Evolutionary conservation across 2,329 filamentous ascomycete species (phyloP).

Genomic region (Camptophora hylomeconis): DNA sequence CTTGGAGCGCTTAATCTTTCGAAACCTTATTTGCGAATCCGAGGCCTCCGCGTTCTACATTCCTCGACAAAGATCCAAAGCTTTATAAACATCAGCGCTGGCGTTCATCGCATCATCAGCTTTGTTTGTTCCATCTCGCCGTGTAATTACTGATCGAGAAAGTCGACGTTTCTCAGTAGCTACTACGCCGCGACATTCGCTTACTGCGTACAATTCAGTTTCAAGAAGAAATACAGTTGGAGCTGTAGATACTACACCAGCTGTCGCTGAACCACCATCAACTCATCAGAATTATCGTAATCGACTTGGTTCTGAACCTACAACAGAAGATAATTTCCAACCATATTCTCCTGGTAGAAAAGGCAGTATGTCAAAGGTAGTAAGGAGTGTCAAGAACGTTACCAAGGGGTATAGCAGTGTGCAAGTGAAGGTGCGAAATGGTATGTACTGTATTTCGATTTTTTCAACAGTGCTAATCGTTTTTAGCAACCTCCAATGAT

Average conservation of each 20-base stretch:
- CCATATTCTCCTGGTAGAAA: conserved; percentile 9
- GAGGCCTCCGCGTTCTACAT: too few relatives aligned
- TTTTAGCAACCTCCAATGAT: conserved; percentile 87
- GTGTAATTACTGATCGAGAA: conserved; percentile 14
- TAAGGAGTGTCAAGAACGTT: conserved; percentile 96
- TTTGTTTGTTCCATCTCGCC: conserved; percentile 11
- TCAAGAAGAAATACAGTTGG: conserved; percentile 13
- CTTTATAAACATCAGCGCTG: too few relatives aligned
- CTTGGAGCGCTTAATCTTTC: too few relatives aligned
- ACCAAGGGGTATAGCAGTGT: conserved; percentile 96
- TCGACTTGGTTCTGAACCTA: conserved; percentile 7
- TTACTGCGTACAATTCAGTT: conserved; percentile 6
- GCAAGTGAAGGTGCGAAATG: conserved; percentile 97
- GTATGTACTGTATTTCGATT: conserved; percentile 37
- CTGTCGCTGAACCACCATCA: conserved; percentile 2
- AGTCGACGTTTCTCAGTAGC: conserved; percentile 14
- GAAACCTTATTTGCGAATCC: too few relatives aligned
- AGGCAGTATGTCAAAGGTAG: conserved; percentile 76
- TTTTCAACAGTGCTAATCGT: conserved; percentile 5
- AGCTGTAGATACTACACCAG: conserved; percentile 3
- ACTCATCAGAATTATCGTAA: conserved; percentile 3
- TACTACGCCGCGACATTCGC: conserved; percentile 14
- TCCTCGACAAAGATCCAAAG: too few relatives aligned
- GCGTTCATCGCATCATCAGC: conserved; percentile 16
- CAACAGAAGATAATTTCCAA: conserved; percentile 13